Percentiles rank a stretch among this genome's conserved stretches.
Evolutionary conservation across 306 rosid genomes (phyloP).

Genomic region (Citrullus mucosospermus): DNA sequence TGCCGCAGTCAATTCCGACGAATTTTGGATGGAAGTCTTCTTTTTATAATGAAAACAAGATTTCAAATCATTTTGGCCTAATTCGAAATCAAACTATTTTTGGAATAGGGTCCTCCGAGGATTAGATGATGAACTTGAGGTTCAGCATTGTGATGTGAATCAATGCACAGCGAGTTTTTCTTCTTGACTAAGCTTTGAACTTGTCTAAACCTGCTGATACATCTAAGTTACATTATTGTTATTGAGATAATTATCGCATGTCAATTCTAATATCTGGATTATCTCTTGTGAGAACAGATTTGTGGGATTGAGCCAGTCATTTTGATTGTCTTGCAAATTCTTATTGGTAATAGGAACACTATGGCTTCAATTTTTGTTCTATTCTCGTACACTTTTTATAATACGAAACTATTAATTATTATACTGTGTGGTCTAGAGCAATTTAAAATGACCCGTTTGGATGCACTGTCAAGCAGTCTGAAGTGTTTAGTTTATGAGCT

Average conservation of each 20-base stretch:
- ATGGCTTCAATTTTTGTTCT: not conserved
- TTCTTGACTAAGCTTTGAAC: not conserved
- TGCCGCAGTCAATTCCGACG: too few species aligned
- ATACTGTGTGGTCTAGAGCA: not conserved
- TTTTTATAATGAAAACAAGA: too few species aligned
- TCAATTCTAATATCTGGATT: not conserved
- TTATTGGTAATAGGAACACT: not conserved
- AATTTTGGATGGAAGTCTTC: too few species aligned
- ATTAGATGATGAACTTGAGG: not conserved
- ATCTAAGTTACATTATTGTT: not conserved
- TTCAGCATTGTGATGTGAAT: not conserved
- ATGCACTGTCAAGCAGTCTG: not conserved
- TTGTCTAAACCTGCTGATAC: not conserved
- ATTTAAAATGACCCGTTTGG: not conserved
- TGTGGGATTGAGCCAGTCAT: not conserved
- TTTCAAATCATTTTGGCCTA: too few species aligned
- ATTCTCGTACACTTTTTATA: not conserved
- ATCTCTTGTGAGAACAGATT: not conserved
- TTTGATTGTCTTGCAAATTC: not conserved
- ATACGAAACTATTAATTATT: not conserved
- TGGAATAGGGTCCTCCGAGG: not conserved
- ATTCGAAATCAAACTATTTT: not conserved
- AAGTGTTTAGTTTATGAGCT: not conserved
- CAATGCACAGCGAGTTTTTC: not conserved
- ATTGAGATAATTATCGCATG: not conserved